phyloP scores from a whole-genome alignment of 495 filamentous ascomycete species.

The Talaromyces thailandensis region DNA sequence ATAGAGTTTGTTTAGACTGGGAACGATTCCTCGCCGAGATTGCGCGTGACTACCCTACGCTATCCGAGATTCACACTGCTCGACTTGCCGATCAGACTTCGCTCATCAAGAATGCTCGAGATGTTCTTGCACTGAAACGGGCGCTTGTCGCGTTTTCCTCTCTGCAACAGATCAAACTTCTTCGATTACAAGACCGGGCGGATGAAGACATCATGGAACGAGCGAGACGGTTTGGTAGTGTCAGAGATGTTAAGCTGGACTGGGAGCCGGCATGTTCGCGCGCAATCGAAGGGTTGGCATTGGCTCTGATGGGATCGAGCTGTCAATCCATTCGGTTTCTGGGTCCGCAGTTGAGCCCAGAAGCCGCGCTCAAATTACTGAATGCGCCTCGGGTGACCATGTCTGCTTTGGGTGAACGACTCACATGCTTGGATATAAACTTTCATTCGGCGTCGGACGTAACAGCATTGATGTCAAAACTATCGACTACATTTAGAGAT shows the following conservation, averaged over 20 bases:
- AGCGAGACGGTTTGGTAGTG: constrained; percentile 18
- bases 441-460: constrained; percentile 51
- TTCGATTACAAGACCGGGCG: constrained; percentile 51
- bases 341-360: constrained; percentile 55
- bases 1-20: constrained; percentile 26
- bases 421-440: constrained; percentile 50
- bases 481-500: constrained; percentile 45
- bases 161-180: constrained; percentile 57
- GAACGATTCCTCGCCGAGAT: constrained; percentile 15
- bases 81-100: constrained; percentile 25
- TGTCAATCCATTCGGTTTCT: constrained; percentile 52
- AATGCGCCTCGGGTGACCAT: constrained; percentile 37
- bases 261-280: constrained; percentile 58
- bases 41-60: constrained; percentile 11
- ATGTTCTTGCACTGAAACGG: constrained; percentile 35
- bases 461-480: constrained; percentile 41
- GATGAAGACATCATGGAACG: constrained; percentile 41
- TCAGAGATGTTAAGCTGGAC: constrained; percentile 32
- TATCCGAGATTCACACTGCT: constrained; percentile 20
- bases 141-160: constrained; percentile 49
- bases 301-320: constrained; percentile 45
- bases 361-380: constrained; percentile 43
- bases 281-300: constrained; percentile 47
- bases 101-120: constrained; percentile 19
- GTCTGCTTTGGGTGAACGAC: constrained; percentile 40